These are phyloP conservation scores for Pythium rishiriense DNA, from an alignment of 352 stramenopile genomes.

Conservation along the genomic window DNA sequence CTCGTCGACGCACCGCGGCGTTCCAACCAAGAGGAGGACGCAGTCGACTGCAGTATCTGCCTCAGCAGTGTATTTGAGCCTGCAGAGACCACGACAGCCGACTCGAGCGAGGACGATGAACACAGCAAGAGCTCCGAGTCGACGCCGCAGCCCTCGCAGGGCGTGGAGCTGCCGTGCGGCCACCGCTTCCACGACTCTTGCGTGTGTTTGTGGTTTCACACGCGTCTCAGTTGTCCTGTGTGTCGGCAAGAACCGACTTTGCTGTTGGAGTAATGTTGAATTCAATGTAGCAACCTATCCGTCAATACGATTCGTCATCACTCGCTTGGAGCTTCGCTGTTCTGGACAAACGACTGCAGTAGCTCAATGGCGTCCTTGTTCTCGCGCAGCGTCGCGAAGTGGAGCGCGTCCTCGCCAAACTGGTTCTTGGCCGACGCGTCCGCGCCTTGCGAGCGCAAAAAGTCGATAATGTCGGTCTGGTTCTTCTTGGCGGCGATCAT, in stretches of 20 bases:
- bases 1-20: constrained; percentile 3
- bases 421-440: constrained; percentile 54
- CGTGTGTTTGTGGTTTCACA: constrained; percentile 68
- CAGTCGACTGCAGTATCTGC: constrained; percentile 56
- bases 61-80: constrained; percentile 33
- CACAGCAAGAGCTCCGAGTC: neutral
- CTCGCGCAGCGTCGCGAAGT: constrained; percentile 62
- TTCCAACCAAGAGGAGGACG: neutral
- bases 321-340: neutral
- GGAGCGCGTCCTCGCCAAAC: constrained; percentile 66
- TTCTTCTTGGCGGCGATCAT: constrained; percentile 79
- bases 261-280: neutral
- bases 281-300: neutral
- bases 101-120: neutral
- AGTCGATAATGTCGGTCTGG: constrained; percentile 59
- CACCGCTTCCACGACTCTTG: constrained; percentile 80
- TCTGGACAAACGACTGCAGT: constrained; percentile 27
- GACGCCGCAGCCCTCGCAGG: constrained; percentile 12
- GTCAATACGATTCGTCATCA: neutral
- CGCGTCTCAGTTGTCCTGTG: constrained; percentile 62
- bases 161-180: constrained; percentile 54
- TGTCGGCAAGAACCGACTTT: constrained; percentile 29
- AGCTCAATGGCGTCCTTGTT: constrained; percentile 51
- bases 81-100: neutral
- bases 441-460: constrained; percentile 50